phyloP scores from a whole-genome alignment of 148 eudicot species.

The Vaccinium corymbosum region DNA sequence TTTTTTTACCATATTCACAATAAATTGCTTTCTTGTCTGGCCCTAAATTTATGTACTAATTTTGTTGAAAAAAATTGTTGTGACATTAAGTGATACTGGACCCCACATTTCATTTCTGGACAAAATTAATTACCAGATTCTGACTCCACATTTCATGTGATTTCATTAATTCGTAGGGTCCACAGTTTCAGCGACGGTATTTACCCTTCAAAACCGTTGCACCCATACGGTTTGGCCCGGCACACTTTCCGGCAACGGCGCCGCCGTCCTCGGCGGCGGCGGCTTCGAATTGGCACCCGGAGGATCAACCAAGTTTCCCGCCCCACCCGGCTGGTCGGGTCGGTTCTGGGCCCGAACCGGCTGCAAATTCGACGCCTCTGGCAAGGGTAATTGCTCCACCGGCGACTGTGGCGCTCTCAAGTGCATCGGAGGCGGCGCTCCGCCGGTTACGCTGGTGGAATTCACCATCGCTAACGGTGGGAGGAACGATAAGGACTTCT shows the following conservation, averaged over 20 bases:
- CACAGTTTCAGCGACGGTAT: conserved; percentile 36
- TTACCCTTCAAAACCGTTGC: conserved; percentile 64
- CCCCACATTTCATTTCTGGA: too few relatives aligned
- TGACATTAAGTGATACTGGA: too few relatives aligned
- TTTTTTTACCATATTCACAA: too few relatives aligned
- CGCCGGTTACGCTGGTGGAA: conserved; percentile 68
- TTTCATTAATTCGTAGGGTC: conserved; percentile 17
- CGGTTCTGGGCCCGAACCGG: conserved; percentile 93
- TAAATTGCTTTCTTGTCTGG: too few relatives aligned
- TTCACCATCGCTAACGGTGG: conserved; percentile 51
- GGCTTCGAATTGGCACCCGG: conserved; percentile 51
- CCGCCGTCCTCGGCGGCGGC: conserved; percentile 41
- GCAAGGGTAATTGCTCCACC: conserved; percentile 37
- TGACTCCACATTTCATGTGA: neutral
- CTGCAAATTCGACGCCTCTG: conserved; percentile 56
- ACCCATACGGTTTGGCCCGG: conserved; percentile 79
- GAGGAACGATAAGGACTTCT: conserved; percentile 53
- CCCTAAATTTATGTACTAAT: neutral
- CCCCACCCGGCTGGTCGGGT: conserved; percentile 84
- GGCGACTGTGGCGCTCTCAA: conserved; percentile 45
- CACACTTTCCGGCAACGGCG: conserved; percentile 48
- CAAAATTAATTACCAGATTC: neutral
- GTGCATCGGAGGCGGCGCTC: conserved; percentile 60
- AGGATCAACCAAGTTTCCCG: conserved; percentile 35
- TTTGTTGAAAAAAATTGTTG: neutral